Percentiles rank a stretch among this genome's conserved stretches.
These are phyloP conservation scores for Phytopythium aichiense DNA, from an alignment of 352 stramenopile species.

Conservation along the genomic window DNA sequence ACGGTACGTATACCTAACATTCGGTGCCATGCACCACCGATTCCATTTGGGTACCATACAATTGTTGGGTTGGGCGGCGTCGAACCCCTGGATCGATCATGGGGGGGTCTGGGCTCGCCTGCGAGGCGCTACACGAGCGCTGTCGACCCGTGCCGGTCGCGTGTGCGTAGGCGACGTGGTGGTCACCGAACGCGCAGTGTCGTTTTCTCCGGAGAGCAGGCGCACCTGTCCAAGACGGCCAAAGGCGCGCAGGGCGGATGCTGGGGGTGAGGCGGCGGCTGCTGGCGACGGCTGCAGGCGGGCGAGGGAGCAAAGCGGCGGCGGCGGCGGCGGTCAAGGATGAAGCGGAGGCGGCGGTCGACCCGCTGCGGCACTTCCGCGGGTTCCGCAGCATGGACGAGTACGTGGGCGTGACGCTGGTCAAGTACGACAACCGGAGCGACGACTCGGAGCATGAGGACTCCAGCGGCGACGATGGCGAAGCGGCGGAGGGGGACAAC, in stretches of 20 bases:
- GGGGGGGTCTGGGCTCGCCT: too few relatives aligned
- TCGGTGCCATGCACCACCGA: too few relatives aligned
- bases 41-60: too few relatives aligned
- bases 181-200: too few relatives aligned
- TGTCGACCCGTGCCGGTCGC: too few relatives aligned
- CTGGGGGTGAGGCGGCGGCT: slow-evolving; percentile 9
- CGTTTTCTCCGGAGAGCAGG: too few relatives aligned
- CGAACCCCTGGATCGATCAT: too few relatives aligned
- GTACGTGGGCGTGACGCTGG: slow-evolving; percentile 64
- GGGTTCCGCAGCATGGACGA: slow-evolving; percentile 65
- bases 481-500: neutral
- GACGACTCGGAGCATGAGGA: neutral
- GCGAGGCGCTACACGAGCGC: too few relatives aligned
- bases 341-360: neutral
- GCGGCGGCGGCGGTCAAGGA: slow-evolving; percentile 3
- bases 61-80: too few relatives aligned
- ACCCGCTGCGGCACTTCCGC: slow-evolving; percentile 49
- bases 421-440: slow-evolving; percentile 49
- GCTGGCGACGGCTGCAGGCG: slow-evolving; percentile 12
- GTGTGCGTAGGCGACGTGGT: too few relatives aligned
- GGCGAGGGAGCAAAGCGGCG: neutral
- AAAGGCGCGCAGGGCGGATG: neutral
- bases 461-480: neutral
- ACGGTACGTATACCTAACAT: too few relatives aligned
- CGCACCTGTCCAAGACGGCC: too few relatives aligned